Evolutionary conservation across 768 basidiomycete genomes (phyloP).

Genomic region (Glaciozyma antarctica): DNA sequence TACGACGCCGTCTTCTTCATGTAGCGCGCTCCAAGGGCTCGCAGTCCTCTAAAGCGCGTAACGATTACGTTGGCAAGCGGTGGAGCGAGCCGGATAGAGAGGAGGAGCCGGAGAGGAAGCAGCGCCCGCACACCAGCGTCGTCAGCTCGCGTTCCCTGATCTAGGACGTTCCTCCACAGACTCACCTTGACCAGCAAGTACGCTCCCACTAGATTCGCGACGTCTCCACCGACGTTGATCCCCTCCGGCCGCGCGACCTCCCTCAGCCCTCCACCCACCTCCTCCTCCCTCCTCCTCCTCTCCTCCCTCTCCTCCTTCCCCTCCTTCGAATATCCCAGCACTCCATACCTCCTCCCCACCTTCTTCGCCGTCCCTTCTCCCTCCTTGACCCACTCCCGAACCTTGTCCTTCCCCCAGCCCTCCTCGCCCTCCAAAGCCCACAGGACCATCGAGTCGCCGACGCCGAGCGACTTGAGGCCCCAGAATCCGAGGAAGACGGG

Average conservation of each 20-base stretch:
- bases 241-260: not conserved
- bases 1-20: not conserved
- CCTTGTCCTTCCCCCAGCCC: constrained; percentile 36
- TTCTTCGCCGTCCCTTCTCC: constrained; percentile 17
- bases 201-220: constrained; percentile 39
- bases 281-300: not conserved
- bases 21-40: constrained; percentile 1
- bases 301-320: not conserved
- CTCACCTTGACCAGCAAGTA: constrained; percentile 42
- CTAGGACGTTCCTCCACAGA: not conserved
- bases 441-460: constrained; percentile 58
- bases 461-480: constrained; percentile 53
- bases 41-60: not conserved
- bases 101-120: constrained; percentile 19
- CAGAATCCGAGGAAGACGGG: constrained; percentile 70
- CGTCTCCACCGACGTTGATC: constrained; percentile 31
- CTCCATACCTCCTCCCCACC: constrained; percentile 27
- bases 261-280: not conserved
- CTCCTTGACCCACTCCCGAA: constrained; percentile 35
- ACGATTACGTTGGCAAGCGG: constrained; percentile 13
- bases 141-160: not conserved
- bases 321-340: constrained; percentile 26
- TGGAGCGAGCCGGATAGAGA: constrained; percentile 16
- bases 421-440: constrained; percentile 34
- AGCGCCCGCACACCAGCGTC: constrained; percentile 4